Base-by-base conservation (phyloP, 352 stramenopile genomes). In the Phytopythium cucurbitacearum region DNA sequence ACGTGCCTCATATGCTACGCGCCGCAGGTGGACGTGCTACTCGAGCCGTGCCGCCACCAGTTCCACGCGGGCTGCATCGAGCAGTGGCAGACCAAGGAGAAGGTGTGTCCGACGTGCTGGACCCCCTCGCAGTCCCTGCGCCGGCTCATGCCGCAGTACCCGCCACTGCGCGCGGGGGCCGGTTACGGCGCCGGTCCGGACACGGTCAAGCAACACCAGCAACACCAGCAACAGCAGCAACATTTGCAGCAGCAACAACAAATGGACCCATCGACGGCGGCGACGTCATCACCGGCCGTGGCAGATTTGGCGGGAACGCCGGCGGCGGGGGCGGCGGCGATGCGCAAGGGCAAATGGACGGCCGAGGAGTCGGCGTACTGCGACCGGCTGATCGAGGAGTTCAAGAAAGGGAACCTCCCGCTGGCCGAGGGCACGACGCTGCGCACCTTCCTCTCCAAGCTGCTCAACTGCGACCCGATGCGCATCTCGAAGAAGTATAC, bases 401-500 rank as follows among this genome's bases (percentile, higher is more conserved):
- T 99, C 67, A 98, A 98, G 67, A 91, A 93, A 39, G 97, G 97
- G 33, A 85, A 98, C 40, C 64, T 99, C 40, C 96, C 96, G n/a
- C 68, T 99, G 4, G 96, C 95, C 0, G 95, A 99, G 66, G 96
- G 96, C 48, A 99, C 96, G 9, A 99, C 96, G 13, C 69, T 99
- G 35, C 84, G 97, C 28, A 98, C 95, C 33, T 99, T 99, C 67
- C 69, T 99, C 37, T 97, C 88, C 51, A 99, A 98, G 66, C 59
- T 98, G 11, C 72, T 99, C 5, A 98, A 99, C 64, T 99, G 97
- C 67, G 96, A 99, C 73, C 96, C 97, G 7, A 99, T 99, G 96
- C 78, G 97, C 11, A 99, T 99, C 53, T 98, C 93, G 0, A 99
- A 99, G 65, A 99, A 99, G 73, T 99, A 99, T 63, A 98, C 98